A percentile compares a stretch with the other conserved stretches of the same genome.
These are phyloP conservation scores for Tetraselmis chui DNA, from an alignment of 139 green algal species.

Conservation along the genomic window DNA sequence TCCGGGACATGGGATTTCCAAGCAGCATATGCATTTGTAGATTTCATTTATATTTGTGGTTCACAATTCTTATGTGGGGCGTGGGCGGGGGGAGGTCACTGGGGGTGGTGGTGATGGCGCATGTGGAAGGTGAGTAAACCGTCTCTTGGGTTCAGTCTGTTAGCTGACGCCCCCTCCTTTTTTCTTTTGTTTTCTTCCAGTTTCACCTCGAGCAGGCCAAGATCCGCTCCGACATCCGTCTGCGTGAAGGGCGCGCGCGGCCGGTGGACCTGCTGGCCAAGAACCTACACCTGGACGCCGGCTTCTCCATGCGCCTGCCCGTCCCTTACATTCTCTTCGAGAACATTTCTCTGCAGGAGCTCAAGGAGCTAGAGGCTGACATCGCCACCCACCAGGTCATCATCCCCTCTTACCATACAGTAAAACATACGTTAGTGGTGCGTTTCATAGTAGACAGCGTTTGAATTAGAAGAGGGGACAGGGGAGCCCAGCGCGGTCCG, in stretches of 20 bases:
- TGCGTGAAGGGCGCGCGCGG: slow-evolving; percentile 38
- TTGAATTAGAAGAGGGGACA: too few species aligned
- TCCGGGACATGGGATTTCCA: too few species aligned
- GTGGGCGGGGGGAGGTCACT: too few species aligned
- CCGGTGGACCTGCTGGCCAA: slow-evolving; percentile 57
- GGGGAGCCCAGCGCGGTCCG: too few species aligned
- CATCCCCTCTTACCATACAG: too few species aligned
- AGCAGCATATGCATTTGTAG: too few species aligned
- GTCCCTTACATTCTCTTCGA: slow-evolving; percentile 43
- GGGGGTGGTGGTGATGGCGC: neutral
- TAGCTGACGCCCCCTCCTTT: neutral
- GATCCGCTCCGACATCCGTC: slow-evolving; percentile 32
- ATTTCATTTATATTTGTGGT: too few species aligned
- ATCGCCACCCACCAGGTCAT: slow-evolving; percentile 50
- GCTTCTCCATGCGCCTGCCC: slow-evolving; percentile 27
- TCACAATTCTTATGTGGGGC: too few species aligned
- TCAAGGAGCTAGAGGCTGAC: slow-evolving; percentile 44
- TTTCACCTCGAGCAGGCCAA: slow-evolving; percentile 53
- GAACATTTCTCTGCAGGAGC: slow-evolving; percentile 41
- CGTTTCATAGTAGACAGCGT: too few species aligned
- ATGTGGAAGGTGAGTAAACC: too few species aligned
- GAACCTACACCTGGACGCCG: slow-evolving; percentile 48
- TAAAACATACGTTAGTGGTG: too few species aligned
- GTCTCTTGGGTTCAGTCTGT: too few species aligned
- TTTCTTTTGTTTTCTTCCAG: slow-evolving; percentile 7